These are phyloP conservation scores for Starmera stellimalicola DNA, from an alignment of 1,139 yeast genomes.

Conservation along the genomic window DNA sequence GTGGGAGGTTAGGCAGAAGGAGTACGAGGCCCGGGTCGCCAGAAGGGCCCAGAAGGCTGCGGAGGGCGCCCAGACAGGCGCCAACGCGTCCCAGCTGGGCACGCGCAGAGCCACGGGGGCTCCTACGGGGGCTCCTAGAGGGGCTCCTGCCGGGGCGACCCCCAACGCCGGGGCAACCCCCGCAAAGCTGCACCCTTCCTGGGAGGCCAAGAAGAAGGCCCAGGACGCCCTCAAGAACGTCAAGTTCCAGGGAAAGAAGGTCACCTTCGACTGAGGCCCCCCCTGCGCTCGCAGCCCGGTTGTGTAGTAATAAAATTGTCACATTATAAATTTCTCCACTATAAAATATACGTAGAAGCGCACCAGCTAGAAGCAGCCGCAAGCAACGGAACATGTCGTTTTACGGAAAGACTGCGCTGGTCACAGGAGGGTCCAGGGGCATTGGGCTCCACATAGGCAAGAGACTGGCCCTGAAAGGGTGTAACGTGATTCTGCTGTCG, in stretches of 20 bases:
- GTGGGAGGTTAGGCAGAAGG: conserved; percentile 48
- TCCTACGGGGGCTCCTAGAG: conserved; percentile 9
- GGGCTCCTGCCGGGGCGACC: conserved; percentile 3
- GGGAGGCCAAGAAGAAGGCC: conserved; percentile 79
- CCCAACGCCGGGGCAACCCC: conserved; percentile 3
- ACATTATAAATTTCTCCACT: not conserved
- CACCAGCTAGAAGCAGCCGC: not conserved
- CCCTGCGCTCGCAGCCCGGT: not conserved
- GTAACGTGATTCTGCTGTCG: conserved; percentile 53
- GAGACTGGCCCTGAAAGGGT: conserved; percentile 50
- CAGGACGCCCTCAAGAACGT: conserved; percentile 57
- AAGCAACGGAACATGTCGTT: conserved; percentile 2
- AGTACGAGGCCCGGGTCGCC: conserved; percentile 64
- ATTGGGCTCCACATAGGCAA: conserved; percentile 63
- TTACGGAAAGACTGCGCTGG: conserved; percentile 35
- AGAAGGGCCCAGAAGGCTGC: conserved; percentile 51
- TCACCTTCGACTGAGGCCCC: conserved; percentile 37
- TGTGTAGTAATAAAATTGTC: not conserved
- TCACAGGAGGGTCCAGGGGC: conserved; percentile 88
- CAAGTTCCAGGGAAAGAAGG: conserved; percentile 78
- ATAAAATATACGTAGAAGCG: not conserved
- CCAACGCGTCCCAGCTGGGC: conserved; percentile 34
- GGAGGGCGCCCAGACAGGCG: conserved; percentile 28
- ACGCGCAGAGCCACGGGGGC: conserved; percentile 18
- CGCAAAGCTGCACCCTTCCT: conserved; percentile 76